A percentile compares a stretch with the other conserved stretches of the same genome.
Conservation (phyloP, 2,329 filamentous ascomycete genomes). For the Phoma sp. region DNA sequence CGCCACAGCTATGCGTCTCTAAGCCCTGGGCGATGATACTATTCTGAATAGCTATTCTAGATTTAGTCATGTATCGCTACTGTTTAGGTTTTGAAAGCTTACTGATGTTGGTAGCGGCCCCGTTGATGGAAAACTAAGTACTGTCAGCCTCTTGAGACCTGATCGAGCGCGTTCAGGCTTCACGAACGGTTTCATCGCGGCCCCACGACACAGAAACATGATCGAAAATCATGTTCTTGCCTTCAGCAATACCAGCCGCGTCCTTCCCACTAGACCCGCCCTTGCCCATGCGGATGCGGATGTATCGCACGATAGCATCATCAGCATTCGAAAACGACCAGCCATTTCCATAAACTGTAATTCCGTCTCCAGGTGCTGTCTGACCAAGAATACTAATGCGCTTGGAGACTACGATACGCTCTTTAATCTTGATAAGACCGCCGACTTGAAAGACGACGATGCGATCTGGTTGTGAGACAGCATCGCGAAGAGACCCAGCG, state of each 20-base stretch:
- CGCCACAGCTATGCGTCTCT: slow-evolving; percentile 60
- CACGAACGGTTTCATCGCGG: slow-evolving; percentile 52
- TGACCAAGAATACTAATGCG: slow-evolving; percentile 59
- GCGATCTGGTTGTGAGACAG: slow-evolving; percentile 55
- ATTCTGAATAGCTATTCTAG: slow-evolving; percentile 53
- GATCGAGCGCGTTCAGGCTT: too few relatives aligned
- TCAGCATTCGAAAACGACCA: slow-evolving; percentile 60
- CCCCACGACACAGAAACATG: slow-evolving; percentile 62
- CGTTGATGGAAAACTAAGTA: slow-evolving; percentile 55
- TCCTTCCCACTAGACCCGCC: slow-evolving; percentile 60
- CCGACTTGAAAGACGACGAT: slow-evolving; percentile 59
- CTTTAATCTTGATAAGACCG: slow-evolving; percentile 57
- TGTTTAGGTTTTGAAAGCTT: background rate
- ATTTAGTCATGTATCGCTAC: background rate
- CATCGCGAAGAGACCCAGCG: slow-evolving; percentile 58
- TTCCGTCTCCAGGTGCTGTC: slow-evolving; percentile 57
- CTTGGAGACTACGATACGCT: slow-evolving; percentile 56
- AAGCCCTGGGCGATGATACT: slow-evolving; percentile 62
- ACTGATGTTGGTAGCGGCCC: slow-evolving; percentile 55
- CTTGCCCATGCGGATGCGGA: slow-evolving; percentile 62
- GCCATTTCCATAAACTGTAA: slow-evolving; percentile 62
- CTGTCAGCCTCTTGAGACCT: too few relatives aligned
- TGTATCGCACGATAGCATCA: slow-evolving; percentile 61
- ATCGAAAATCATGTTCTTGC: slow-evolving; percentile 62
- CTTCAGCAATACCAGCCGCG: slow-evolving; percentile 60